Evolutionary conservation across 164 flowering plant genomes (phyloP).

Genomic region (Akebia trifoliata): DNA sequence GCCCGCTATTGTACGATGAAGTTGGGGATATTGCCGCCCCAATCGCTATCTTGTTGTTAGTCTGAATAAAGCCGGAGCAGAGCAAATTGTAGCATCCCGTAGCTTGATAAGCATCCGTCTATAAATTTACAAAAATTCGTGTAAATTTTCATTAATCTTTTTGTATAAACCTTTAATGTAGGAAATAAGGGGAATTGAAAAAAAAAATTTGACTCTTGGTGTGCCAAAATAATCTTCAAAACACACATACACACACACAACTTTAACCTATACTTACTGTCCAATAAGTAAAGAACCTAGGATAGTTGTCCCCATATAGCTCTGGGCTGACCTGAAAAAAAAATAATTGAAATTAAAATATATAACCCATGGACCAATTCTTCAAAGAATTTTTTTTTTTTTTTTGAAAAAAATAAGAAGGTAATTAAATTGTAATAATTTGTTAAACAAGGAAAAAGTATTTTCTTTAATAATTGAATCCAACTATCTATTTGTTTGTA

Average conservation of each 20-base stretch:
- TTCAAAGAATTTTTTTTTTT: not conserved
- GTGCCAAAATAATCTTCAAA: not conserved
- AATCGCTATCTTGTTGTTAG: conserved; percentile 82
- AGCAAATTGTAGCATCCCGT: conserved; percentile 97
- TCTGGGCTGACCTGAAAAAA: conserved; percentile 86
- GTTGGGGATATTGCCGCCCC: conserved; percentile 96
- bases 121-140: conserved; percentile 11
- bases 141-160: not conserved
- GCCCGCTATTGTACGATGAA: conserved; percentile 60
- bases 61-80: conserved; percentile 95
- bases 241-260: no score
- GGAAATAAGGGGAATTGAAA: no score
- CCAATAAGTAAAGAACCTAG: conserved; percentile 99
- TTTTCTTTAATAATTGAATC: no score
- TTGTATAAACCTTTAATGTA: no score
- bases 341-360: not conserved
- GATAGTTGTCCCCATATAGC: conserved; percentile 81
- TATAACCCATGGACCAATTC: not conserved
- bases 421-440: not conserved
- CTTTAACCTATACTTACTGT: conserved; percentile 87
- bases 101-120: conserved; percentile 95
- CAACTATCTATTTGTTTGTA: no score
- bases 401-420: not conserved
- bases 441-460: no score
- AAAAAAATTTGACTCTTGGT: no score